Evolutionary conservation across 1,284 basidiomycete species (phyloP), one percentile per base, ranked within the genome.

Genomic region (Meripilus lineatus): DNA sequence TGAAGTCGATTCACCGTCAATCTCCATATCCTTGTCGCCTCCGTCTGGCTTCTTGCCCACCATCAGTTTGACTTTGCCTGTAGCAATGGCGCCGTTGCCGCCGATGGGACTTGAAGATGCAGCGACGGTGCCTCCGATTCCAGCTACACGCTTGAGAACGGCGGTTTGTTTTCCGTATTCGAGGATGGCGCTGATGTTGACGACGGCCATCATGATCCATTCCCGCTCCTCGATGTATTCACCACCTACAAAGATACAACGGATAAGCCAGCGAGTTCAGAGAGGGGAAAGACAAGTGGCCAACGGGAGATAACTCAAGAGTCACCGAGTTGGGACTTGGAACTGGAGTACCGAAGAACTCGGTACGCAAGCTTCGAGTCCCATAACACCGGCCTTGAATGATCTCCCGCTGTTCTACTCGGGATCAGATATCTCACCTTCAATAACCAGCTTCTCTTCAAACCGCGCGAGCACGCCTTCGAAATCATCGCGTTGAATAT

Each of bases 171-270:
- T 73, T 22, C 94, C 93, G 56, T 94, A 97, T 65, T 98, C 93
- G 53, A 97, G 70, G 11, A 96, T 63, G 0, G 88, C 77, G 3
- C 81, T 76, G 15, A 97, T 74, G 61, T 95, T 96, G 57, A 90
- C 72, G 26, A 85, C 70, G 0, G 80, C 93, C 88, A 98, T 94
- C 84, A 95, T 92, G 54, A 91, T 87, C 95, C 95, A 99, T 50
- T 92, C 89, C 18, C 86, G 81, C 59, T 93, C 91, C 42, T 89
- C 80, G 2, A 79, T 76, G 32, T 51, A 51, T 24, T 58, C 59
- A 46, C 54, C 55, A 24, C 55, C 59, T 61, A 41, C n/a, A 22
- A 5, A 32, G 21, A 22, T 18, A 22, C 14, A 17, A 26, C 34
- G 22, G 26, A 28, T 43, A 13, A 45, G 43, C 40, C n/a, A 36